These are phyloP conservation scores for Pleurotus giganteus DNA, from an alignment of 768 basidiomycete genomes.

Conservation along the genomic window DNA sequence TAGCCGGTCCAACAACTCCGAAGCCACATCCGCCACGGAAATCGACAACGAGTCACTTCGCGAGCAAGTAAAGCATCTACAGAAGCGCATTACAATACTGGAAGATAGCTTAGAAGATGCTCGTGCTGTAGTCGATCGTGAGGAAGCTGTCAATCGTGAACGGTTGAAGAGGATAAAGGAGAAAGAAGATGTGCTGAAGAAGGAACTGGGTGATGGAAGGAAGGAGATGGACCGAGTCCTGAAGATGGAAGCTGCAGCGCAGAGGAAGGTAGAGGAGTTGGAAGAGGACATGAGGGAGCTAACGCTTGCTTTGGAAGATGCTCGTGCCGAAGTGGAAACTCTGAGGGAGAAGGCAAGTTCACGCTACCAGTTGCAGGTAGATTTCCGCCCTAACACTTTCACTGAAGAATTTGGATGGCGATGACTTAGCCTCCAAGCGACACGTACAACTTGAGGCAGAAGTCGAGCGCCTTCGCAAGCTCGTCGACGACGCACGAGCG, in stretches of 20 bases:
- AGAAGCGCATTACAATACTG: constrained; percentile 67
- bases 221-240: constrained; percentile 62
- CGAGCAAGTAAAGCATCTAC: constrained; percentile 88
- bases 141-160: constrained; percentile 62
- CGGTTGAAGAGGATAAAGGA: constrained; percentile 68
- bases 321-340: constrained; percentile 85
- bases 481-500: constrained; percentile 38
- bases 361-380: neutral
- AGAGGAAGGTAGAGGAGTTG: constrained; percentile 74
- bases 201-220: constrained; percentile 66
- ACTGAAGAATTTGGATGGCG: constrained; percentile 58
- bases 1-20: constrained; percentile 26
- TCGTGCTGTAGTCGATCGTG: constrained; percentile 65
- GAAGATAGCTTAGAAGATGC: constrained; percentile 88
- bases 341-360: constrained; percentile 70
- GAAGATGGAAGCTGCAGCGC: constrained; percentile 60
- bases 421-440: constrained; percentile 1
- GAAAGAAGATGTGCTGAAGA: constrained; percentile 67
- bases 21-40: constrained; percentile 60
- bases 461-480: constrained; percentile 49
- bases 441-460: constrained; percentile 48
- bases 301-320: constrained; percentile 82
- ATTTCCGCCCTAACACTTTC: constrained; percentile 5
- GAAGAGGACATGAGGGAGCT: constrained; percentile 90
- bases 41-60: constrained; percentile 94